phyloP scores from a whole-genome alignment of 164 flowering plant species.

The Magnolia kwangsiensis region DNA sequence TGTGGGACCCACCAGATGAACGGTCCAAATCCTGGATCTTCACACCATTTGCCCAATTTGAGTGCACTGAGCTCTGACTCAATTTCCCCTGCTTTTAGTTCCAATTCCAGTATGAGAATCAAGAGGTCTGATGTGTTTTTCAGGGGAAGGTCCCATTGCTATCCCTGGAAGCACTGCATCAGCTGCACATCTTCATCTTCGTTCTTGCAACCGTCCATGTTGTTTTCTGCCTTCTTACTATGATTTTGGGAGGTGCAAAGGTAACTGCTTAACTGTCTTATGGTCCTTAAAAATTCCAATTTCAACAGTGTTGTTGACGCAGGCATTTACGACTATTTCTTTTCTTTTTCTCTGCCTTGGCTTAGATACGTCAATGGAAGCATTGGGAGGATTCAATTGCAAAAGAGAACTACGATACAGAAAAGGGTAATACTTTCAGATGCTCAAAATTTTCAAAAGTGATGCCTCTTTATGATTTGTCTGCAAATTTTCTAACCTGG shows the following conservation, averaged over 20 bases:
- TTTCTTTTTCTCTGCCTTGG: slow-evolving; percentile 3
- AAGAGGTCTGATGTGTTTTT: neutral
- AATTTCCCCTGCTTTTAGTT: neutral
- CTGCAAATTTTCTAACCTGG: neutral
- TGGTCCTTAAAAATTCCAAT: neutral
- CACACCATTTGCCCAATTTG: neutral
- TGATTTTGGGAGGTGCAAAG: slow-evolving; percentile 70
- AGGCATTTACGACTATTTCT: neutral
- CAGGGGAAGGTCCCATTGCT: slow-evolving; percentile 77
- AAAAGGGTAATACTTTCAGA: slow-evolving; percentile 28
- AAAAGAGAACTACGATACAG: slow-evolving; percentile 47
- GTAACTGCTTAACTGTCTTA: slow-evolving; percentile 34
- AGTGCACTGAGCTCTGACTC: neutral
- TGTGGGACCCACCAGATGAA: too few relatives aligned
- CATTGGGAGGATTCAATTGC: slow-evolving; percentile 81
- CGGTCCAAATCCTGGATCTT: too few relatives aligned
- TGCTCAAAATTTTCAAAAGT: neutral
- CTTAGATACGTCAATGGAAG: slow-evolving; percentile 88
- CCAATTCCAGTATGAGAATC: neutral
- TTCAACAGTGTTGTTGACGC: neutral
- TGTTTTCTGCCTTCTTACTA: slow-evolving; percentile 64
- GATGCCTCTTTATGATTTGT: neutral
- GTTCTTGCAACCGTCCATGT: slow-evolving; percentile 81
- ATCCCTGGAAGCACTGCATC: slow-evolving; percentile 69
- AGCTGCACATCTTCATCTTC: slow-evolving; percentile 88